Evolutionary conservation across 805 yeast genomes (phyloP).

Genomic region (Lipomyces yamanashiensis): DNA sequence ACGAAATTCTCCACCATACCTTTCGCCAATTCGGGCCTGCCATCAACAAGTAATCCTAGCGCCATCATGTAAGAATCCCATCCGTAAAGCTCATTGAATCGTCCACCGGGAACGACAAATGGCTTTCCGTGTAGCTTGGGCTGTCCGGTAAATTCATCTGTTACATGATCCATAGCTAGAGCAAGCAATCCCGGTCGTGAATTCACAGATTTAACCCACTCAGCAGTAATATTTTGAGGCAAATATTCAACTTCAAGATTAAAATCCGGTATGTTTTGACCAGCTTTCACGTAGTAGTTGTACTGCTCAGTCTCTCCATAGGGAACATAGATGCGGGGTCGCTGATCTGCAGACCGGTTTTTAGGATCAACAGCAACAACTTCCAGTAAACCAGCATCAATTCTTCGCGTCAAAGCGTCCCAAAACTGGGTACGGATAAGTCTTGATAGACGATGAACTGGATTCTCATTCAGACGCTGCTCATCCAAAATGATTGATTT

Average conservation of each 20-base stretch:
- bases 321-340: slow-evolving; percentile 82
- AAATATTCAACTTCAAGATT: slow-evolving; percentile 74
- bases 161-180: slow-evolving; percentile 64
- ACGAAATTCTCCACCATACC: slow-evolving; percentile 93
- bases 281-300: slow-evolving; percentile 63
- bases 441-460: slow-evolving; percentile 75
- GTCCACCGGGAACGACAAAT: slow-evolving; percentile 95
- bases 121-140: slow-evolving; percentile 67
- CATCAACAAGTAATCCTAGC: slow-evolving; percentile 74
- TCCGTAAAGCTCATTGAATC: slow-evolving; percentile 95
- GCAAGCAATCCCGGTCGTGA: slow-evolving; percentile 85
- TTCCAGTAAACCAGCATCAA: slow-evolving; percentile 64
- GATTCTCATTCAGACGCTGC: slow-evolving; percentile 81
- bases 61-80: slow-evolving; percentile 98
- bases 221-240: slow-evolving; percentile 76
- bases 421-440: slow-evolving; percentile 79
- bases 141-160: slow-evolving; percentile 58
- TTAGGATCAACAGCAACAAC: slow-evolving; percentile 81
- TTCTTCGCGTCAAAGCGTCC: slow-evolving; percentile 73
- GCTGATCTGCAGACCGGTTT: slow-evolving; percentile 63
- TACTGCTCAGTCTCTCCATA: slow-evolving; percentile 69
- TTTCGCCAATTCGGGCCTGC: slow-evolving; percentile 68
- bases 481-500: slow-evolving; percentile 81
- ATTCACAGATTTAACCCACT: slow-evolving; percentile 75
- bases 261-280: slow-evolving; percentile 58